Percentiles rank a stretch among this genome's conserved stretches.
Conservation (phyloP, 1,284 basidiomycete genomes). For the Crucibulum cyathiforme region DNA sequence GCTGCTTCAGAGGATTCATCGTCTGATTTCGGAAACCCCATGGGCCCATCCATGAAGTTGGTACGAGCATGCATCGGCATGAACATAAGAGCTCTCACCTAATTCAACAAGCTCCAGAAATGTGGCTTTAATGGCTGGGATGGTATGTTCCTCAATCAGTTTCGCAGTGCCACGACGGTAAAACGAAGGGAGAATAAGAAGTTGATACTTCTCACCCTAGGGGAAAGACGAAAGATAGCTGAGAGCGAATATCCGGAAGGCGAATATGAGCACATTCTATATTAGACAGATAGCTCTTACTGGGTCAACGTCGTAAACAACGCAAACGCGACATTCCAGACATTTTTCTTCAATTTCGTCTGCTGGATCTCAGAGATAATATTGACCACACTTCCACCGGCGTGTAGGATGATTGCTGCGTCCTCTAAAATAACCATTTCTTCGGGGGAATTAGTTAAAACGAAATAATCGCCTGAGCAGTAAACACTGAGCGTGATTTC, state of each 20-base stretch:
- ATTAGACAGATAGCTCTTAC: constrained; percentile 16
- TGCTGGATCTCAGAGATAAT: constrained; percentile 66
- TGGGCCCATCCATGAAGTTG: constrained; percentile 44
- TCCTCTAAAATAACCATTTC: constrained; percentile 51
- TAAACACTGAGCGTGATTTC: no score
- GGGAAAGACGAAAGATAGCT: constrained; percentile 53
- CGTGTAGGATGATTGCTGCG: constrained; percentile 50
- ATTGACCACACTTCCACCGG: constrained; percentile 53
- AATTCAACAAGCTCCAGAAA: constrained; percentile 54
- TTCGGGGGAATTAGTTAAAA: constrained; percentile 42
- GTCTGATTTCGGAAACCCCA: constrained; percentile 53
- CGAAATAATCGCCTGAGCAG: no score
- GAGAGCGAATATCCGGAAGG: constrained; percentile 47
- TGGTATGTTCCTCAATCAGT: constrained; percentile 49
- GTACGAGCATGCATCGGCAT: not conserved
- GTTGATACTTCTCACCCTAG: constrained; percentile 39
- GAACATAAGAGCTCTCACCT: constrained; percentile 29
- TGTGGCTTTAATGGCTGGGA: constrained; percentile 52
- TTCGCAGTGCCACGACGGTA: constrained; percentile 45
- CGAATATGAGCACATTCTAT: not conserved
- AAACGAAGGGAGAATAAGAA: constrained; percentile 45
- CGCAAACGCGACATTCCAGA: constrained; percentile 67
- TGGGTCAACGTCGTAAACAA: constrained; percentile 58
- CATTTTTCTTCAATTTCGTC: constrained; percentile 66
- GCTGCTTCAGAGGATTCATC: constrained; percentile 50